These are phyloP conservation scores for Apiotrichum laibachii DNA, from an alignment of 1,284 basidiomycete species.

Conservation along the genomic window DNA sequence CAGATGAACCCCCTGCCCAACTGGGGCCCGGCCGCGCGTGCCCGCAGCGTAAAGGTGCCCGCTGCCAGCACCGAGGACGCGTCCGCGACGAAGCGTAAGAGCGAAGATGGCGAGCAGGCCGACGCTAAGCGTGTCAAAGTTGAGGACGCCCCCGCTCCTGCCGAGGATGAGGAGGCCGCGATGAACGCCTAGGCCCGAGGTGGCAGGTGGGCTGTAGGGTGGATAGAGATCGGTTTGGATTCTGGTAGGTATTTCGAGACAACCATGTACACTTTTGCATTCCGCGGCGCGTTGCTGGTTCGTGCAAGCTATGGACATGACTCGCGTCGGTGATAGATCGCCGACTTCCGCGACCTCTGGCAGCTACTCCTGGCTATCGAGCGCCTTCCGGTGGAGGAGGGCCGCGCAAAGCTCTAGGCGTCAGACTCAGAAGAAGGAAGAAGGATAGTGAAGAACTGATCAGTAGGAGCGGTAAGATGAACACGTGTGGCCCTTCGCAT, in stretches of 20 bases:
- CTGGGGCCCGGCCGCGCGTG: conserved; percentile 72
- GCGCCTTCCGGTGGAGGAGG: too few species aligned
- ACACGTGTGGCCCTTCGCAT: too few species aligned
- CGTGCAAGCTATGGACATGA: background rate
- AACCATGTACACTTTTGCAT: conserved; percentile 1
- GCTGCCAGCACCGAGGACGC: conserved; percentile 7
- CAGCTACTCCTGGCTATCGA: too few species aligned
- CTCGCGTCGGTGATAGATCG: too few species aligned
- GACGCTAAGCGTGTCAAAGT: conserved; percentile 15
- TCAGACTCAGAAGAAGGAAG: too few species aligned
- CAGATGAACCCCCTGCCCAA: conserved; percentile 85
- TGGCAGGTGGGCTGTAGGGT: background rate
- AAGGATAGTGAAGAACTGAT: too few species aligned
- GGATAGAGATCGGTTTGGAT: background rate
- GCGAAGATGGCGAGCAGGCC: conserved; percentile 1
- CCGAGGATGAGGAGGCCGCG: conserved; percentile 19
- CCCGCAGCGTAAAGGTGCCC: conserved; percentile 25
- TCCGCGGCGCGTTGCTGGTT: background rate
- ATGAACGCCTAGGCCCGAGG: conserved; percentile 14
- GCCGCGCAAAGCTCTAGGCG: too few species aligned
- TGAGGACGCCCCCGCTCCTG: background rate
- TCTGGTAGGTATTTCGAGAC: background rate
- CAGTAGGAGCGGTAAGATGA: too few species aligned
- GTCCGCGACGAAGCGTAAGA: conserved; percentile 16
- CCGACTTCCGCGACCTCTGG: too few species aligned